These are phyloP conservation scores for Grosmannia penicillata DNA, from an alignment of 2,329 filamentous ascomycete genomes.

Conservation along the genomic window DNA sequence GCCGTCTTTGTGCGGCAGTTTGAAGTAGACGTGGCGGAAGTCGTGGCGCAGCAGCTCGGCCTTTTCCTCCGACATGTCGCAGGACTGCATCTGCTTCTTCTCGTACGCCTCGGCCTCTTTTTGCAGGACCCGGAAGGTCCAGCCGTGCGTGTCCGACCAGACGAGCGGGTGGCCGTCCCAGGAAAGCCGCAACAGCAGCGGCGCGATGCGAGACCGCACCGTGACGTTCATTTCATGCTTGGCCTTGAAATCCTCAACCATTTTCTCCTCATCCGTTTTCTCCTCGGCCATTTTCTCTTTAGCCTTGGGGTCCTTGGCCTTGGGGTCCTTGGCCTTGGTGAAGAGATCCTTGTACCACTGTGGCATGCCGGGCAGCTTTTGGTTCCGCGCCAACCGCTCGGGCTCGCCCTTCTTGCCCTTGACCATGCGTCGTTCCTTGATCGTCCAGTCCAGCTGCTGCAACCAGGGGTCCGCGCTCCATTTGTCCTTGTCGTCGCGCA, in stretches of 20 bases:
- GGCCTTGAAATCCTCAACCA: no score
- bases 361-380: conserved; percentile 91
- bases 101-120: conserved; percentile 49
- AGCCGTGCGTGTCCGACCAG: conserved; percentile 88
- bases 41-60: conserved; percentile 54
- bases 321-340: conserved; percentile 45
- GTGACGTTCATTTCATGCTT: conserved; percentile 59
- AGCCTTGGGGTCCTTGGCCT: no score
- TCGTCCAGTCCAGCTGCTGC: conserved; percentile 86
- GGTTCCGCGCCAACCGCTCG: conserved; percentile 60
- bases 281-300: no score
- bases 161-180: conserved; percentile 85
- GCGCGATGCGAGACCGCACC: conserved; percentile 76
- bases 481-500: conserved; percentile 52
- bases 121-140: conserved; percentile 70
- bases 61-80: conserved; percentile 64
- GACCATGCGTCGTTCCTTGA: conserved; percentile 78
- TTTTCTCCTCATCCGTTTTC: no score
- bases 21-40: conserved; percentile 57
- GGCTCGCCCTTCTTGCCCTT: conserved; percentile 81
- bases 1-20: conserved; percentile 92
- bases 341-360: conserved; percentile 94
- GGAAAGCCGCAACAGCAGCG: conserved; percentile 64
- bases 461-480: conserved; percentile 82
- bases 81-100: conserved; percentile 55